Conservation (phyloP, 116 monocot species). For the Dioscorea cayenensis region DNA sequence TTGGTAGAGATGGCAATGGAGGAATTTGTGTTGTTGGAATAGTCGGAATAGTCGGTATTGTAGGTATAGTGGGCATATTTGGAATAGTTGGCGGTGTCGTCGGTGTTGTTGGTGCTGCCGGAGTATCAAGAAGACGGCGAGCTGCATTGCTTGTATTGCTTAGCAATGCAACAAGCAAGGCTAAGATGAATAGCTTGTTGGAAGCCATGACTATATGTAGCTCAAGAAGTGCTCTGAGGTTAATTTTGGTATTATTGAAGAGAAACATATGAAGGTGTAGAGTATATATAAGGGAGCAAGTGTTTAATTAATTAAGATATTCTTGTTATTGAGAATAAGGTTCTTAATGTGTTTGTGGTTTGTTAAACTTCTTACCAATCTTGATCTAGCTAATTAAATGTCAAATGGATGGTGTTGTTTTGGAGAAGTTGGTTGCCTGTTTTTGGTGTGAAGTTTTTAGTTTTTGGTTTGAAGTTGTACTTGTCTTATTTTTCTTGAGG, state of each 20-base stretch:
- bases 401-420: neutral
- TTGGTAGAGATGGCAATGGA: too few relatives aligned
- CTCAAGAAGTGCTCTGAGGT: too few relatives aligned
- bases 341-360: neutral
- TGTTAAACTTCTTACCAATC: neutral
- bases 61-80: neutral
- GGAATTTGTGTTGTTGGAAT: neutral
- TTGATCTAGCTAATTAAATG: neutral
- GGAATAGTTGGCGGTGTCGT: too few relatives aligned
- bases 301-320: too few relatives aligned
- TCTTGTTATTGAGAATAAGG: too few relatives aligned
- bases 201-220: neutral
- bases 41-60: neutral
- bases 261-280: too few relatives aligned
- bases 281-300: too few relatives aligned
- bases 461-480: too few relatives aligned
- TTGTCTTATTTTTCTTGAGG: too few relatives aligned
- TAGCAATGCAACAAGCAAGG: neutral
- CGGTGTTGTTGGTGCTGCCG: neutral
- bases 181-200: neutral
- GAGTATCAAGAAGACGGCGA: slow-evolving; percentile 8
- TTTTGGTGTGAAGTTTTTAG: neutral
- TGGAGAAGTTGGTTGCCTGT: neutral
- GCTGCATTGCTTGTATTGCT: neutral
- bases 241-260: too few relatives aligned